These are phyloP conservation scores for Domatiomyces globalis DNA, from an alignment of 2,329 filamentous ascomycete species.

Conservation along the genomic window DNA sequence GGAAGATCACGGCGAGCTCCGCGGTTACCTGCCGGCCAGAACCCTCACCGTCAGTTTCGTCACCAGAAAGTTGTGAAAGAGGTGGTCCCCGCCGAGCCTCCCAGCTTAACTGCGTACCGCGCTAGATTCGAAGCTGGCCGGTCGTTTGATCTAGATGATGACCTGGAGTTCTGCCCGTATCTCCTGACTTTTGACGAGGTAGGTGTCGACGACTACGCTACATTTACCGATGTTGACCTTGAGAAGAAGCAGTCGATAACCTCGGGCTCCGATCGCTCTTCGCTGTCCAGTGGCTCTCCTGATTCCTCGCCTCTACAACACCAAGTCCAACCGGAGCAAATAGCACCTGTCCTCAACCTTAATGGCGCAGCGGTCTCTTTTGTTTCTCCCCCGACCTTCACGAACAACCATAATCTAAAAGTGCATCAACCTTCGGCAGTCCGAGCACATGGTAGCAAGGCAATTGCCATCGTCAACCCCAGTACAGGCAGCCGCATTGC, in stretches of 20 bases:
- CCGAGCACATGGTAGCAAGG: conserved; percentile 60
- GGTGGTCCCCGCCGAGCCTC: conserved; percentile 53
- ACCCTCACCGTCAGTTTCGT: conserved; percentile 74
- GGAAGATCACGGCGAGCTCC: conserved; percentile 73
- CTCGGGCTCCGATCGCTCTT: conserved; percentile 81
- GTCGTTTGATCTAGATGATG: conserved; percentile 91
- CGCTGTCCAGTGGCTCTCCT: conserved; percentile 84
- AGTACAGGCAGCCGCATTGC: conserved; percentile 76
- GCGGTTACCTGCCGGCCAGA: conserved; percentile 64
- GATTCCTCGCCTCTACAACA: conserved; percentile 84
- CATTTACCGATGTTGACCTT: conserved; percentile 15
- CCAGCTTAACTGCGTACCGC: conserved; percentile 63
- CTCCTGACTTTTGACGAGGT: conserved; percentile 90
- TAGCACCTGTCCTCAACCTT: conserved; percentile 59
- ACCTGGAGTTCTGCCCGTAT: conserved; percentile 87
- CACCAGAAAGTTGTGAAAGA: conserved; percentile 78
- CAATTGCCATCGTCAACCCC: conserved; percentile 96
- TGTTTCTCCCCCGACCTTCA: conserved; percentile 42
- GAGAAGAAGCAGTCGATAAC: conserved; percentile 76
- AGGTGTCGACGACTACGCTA: conserved; percentile 24
- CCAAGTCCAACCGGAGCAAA: conserved; percentile 55
- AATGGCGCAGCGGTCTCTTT: conserved; percentile 42
- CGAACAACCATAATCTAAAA: conserved; percentile 61
- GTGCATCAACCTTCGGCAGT: conserved; percentile 82
- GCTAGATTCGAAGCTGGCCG: conserved; percentile 78